Conservation (phyloP, 495 filamentous ascomycete genomes). For the Trypethelium eluteriae region DNA sequence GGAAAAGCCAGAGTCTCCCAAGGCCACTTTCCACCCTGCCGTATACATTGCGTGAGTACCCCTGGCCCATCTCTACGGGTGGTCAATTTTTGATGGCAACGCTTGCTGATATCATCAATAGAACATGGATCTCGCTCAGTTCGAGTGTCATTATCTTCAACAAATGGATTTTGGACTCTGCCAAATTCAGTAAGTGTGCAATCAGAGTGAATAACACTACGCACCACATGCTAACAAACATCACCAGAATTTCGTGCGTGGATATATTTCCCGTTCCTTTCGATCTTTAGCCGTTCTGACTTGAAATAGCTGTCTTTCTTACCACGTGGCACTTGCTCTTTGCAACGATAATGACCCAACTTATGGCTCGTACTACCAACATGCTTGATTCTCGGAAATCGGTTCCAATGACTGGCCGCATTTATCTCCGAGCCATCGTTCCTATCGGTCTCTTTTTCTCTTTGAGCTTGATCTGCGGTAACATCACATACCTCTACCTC, state of each 20-base stretch:
- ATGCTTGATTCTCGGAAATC: conserved; percentile 82
- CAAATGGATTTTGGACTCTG: conserved; percentile 87
- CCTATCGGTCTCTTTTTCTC: conserved; percentile 91
- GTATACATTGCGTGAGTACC: conserved; percentile 77
- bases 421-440: conserved; percentile 85
- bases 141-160: conserved; percentile 96
- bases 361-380: conserved; percentile 75
- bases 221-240: conserved; percentile 18
- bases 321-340: conserved; percentile 91
- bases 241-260: conserved; percentile 36
- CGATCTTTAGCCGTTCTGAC: conserved; percentile 13
- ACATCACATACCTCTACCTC: conserved; percentile 86
- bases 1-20: conserved; percentile 59
- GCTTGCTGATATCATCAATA: conserved; percentile 32
- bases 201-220: neutral
- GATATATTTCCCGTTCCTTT: neutral
- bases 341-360: conserved; percentile 82
- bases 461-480: conserved; percentile 88
- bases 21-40: conserved; percentile 66
- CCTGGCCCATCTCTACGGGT: neutral
- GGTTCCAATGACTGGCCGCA: conserved; percentile 86
- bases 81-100: neutral
- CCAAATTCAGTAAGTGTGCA: conserved; percentile 68
- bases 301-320: conserved; percentile 54
- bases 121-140: conserved; percentile 83